phyloP scores from a whole-genome alignment of 208 protist species.

The Leishmania guyanensis region DNA sequence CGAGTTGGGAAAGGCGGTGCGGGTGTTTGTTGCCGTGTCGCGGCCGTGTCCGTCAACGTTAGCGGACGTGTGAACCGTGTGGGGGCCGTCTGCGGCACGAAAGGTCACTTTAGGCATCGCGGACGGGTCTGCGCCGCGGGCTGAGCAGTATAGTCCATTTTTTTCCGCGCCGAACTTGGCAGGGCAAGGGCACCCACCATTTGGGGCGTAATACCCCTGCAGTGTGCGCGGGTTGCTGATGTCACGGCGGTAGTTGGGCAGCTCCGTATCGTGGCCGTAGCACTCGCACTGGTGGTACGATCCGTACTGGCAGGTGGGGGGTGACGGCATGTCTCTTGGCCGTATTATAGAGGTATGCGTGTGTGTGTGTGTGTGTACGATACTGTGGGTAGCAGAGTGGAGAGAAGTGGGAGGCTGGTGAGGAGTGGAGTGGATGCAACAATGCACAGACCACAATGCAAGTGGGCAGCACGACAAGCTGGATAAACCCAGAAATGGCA shows the following conservation, averaged over 20 bases:
- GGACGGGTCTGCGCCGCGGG: constrained; percentile 6
- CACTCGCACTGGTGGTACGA: constrained; percentile 65
- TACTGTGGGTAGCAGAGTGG: neutral
- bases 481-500: neutral
- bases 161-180: constrained; percentile 21
- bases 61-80: constrained; percentile 33
- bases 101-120: constrained; percentile 35
- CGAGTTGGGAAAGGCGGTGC: constrained; percentile 61
- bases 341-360: neutral
- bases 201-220: constrained; percentile 65
- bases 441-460: constrained; percentile 9
- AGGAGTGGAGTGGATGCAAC: neutral
- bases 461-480: neutral
- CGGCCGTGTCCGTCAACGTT: constrained; percentile 19
- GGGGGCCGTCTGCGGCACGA: constrained; percentile 40
- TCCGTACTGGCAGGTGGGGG: constrained; percentile 13
- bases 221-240: constrained; percentile 63
- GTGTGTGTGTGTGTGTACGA: constrained; percentile 6
- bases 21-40: constrained; percentile 35
- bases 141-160: constrained; percentile 17
- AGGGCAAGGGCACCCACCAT: constrained; percentile 63
- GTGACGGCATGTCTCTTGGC: constrained; percentile 3
- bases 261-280: constrained; percentile 53
- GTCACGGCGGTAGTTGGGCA: constrained; percentile 73
- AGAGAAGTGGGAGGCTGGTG: neutral